phyloP scores from a whole-genome alignment of 345 rosid species.

The Cardamine occulta region DNA sequence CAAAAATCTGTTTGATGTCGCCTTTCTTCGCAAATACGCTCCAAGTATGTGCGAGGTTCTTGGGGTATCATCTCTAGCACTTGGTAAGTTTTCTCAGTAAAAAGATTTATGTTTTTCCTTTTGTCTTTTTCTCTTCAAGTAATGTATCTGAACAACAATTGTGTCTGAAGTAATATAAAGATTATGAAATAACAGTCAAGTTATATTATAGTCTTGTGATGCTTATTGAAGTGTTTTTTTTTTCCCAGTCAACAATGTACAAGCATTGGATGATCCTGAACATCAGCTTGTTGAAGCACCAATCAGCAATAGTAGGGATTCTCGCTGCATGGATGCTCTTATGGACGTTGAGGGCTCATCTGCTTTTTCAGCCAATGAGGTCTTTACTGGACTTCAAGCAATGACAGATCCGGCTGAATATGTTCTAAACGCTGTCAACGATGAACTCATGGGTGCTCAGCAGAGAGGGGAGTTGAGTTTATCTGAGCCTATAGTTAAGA shows the following conservation, averaged over 20 bases:
- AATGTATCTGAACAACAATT: neutral
- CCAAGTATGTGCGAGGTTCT: constrained; percentile 44
- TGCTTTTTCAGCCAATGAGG: constrained; percentile 33
- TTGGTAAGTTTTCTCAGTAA: constrained; percentile 43
- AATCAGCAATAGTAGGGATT: constrained; percentile 8
- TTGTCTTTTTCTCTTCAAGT: constrained; percentile 10
- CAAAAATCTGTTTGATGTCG: constrained; percentile 38
- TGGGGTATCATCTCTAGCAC: constrained; percentile 43
- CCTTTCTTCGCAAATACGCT: constrained; percentile 43
- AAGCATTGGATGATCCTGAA: constrained; percentile 19
- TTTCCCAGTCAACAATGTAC: constrained; percentile 12
- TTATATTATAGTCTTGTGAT: constrained; percentile 1
- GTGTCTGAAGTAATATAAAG: neutral
- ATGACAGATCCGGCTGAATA: constrained; percentile 3
- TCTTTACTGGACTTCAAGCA: constrained; percentile 13
- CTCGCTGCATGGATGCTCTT: constrained; percentile 13
- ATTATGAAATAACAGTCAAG: constrained; percentile 3
- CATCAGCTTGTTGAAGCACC: constrained; percentile 24
- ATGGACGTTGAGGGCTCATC: constrained; percentile 16
- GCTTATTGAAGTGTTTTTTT: constrained; percentile 3
- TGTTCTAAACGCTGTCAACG: constrained; percentile 23
- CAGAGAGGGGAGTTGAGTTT: constrained; percentile 37
- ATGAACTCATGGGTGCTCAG: constrained; percentile 14
- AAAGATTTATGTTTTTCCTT: neutral
- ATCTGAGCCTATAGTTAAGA: constrained; percentile 20